Conservation (phyloP, 2,329 filamentous ascomycete species). For the Botrytis fabae region DNA sequence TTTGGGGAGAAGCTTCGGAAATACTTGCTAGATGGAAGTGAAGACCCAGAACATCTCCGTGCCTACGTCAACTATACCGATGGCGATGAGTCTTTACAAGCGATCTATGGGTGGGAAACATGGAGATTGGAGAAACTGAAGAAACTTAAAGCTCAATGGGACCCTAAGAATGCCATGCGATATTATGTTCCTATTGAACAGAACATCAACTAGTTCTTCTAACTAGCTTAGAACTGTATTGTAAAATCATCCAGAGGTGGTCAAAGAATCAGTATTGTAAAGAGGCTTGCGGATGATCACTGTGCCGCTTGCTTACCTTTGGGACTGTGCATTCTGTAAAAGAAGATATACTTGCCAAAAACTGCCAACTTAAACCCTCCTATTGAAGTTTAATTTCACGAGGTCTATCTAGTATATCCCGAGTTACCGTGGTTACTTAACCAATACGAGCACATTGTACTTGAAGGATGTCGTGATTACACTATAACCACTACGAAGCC, state of each 20-base stretch:
- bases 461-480: background rate
- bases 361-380: background rate
- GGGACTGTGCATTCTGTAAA: background rate
- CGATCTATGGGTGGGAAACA: constrained; percentile 50
- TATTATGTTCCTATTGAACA: constrained; percentile 41
- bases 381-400: background rate
- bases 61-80: constrained; percentile 53
- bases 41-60: background rate
- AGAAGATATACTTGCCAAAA: background rate
- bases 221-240: background rate
- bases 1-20: constrained; percentile 1
- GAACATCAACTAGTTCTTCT: background rate
- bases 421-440: background rate
- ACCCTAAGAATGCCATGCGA: constrained; percentile 47
- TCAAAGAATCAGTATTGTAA: background rate
- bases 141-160: constrained; percentile 50
- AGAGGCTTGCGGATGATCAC: background rate
- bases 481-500: background rate
- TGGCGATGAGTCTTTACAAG: constrained; percentile 46
- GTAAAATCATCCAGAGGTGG: background rate
- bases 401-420: background rate
- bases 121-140: constrained; percentile 50
- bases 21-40: constrained; percentile 13
- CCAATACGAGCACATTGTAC: background rate
- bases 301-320: background rate